These are phyloP conservation scores for Asclepias syriaca DNA, from an alignment of 257 asterid genomes.

Conservation along the genomic window DNA sequence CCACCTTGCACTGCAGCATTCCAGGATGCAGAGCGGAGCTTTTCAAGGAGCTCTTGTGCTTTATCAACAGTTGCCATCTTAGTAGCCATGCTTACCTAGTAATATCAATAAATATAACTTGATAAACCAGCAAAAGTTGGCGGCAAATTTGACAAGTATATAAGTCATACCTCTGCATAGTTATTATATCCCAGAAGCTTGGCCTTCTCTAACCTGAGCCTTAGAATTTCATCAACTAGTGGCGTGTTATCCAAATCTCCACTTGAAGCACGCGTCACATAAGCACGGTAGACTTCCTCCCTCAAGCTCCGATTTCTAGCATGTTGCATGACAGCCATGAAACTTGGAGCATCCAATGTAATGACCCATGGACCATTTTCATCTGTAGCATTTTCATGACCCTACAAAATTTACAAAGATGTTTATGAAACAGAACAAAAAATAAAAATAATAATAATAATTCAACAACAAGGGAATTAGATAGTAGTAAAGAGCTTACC, in stretches of 20 bases:
- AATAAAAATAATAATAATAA: background rate
- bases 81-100: conserved; percentile 89
- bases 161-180: conserved; percentile 75
- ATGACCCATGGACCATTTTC: conserved; percentile 94
- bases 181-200: conserved; percentile 91
- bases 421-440: conserved; percentile 8
- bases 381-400: conserved; percentile 89
- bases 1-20: conserved; percentile 69
- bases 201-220: conserved; percentile 88
- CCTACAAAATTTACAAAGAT: conserved; percentile 42
- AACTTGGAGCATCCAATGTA: conserved; percentile 94
- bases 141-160: background rate
- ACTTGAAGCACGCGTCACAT: conserved; percentile 81
- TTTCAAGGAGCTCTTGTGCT: conserved; percentile 89
- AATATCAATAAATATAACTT: conserved; percentile 12
- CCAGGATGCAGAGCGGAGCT: conserved; percentile 89
- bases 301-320: conserved; percentile 79
- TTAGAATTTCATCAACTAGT: conserved; percentile 76
- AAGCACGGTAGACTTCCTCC: conserved; percentile 95
- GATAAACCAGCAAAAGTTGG: too few relatives aligned
- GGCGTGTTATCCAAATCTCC: conserved; percentile 84
- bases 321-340: conserved; percentile 81
- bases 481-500: conserved; percentile 32
- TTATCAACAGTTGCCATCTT: conserved; percentile 94
- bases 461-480: background rate